Conservation (phyloP, 1,284 basidiomycete genomes). For the Puccinia coronata region DNA sequence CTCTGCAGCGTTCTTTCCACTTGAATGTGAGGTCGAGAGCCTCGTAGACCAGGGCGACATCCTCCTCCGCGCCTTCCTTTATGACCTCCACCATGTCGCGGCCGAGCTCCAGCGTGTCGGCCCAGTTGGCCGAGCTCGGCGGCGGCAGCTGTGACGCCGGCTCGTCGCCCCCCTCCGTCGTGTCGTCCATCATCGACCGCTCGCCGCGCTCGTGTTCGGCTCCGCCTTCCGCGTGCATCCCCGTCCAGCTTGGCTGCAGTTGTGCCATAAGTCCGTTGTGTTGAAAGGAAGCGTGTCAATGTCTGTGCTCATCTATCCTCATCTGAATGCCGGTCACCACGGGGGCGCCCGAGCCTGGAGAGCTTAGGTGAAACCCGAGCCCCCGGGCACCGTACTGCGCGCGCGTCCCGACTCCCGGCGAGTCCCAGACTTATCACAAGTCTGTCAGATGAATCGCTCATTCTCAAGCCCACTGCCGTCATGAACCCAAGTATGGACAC, state of each 20-base stretch:
- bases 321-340: no score
- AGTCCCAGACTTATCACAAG: no score
- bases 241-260: background rate
- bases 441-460: no score
- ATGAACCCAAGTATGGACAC: no score
- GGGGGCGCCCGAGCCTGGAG: no score
- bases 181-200: background rate
- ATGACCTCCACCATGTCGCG: constrained; percentile 43
- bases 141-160: constrained; percentile 18
- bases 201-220: background rate
- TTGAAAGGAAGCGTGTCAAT: no score
- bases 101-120: constrained; percentile 23
- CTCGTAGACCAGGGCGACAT: constrained; percentile 38
- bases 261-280: background rate
- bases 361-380: no score
- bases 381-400: no score
- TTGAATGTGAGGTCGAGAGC: constrained; percentile 48
- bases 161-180: background rate
- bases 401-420: no score
- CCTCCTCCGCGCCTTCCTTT: constrained; percentile 43
- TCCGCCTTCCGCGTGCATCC: background rate
- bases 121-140: constrained; percentile 27
- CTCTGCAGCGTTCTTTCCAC: constrained; percentile 43
- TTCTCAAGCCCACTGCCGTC: no score
- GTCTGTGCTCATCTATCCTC: no score